These are phyloP conservation scores for Nymphaea thermarum DNA, from an alignment of 164 flowering plant species.

Conservation along the genomic window DNA sequence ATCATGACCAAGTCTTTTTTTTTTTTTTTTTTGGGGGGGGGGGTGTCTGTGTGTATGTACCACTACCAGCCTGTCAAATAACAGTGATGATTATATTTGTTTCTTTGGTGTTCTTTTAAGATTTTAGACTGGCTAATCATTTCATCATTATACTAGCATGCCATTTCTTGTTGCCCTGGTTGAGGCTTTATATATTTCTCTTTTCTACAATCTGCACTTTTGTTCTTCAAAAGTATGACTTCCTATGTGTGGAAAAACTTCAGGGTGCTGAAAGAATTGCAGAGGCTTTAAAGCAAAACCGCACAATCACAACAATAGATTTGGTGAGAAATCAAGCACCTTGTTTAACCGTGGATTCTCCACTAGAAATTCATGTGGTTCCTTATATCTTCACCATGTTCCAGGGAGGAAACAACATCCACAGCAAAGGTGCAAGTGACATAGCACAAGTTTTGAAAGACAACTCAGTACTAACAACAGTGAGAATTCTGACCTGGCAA, in stretches of 20 bases:
- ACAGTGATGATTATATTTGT: too few relatives aligned
- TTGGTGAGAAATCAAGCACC: constrained; percentile 35
- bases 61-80: too few relatives aligned
- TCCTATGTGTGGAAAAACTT: constrained; percentile 2
- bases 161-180: too few relatives aligned
- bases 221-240: neutral
- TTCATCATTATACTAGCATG: too few relatives aligned
- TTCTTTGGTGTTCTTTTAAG: too few relatives aligned
- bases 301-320: constrained; percentile 53
- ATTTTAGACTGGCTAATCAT: too few relatives aligned
- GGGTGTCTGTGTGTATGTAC: too few relatives aligned
- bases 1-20: too few relatives aligned
- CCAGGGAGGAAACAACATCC: constrained; percentile 95
- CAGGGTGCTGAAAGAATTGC: constrained; percentile 93
- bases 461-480: constrained; percentile 54
- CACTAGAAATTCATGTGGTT: neutral
- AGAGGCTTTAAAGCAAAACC: constrained; percentile 76
- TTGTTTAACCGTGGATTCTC: neutral
- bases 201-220: too few relatives aligned
- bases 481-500: constrained; percentile 18
- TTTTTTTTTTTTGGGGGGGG: too few relatives aligned
- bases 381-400: neutral
- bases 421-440: constrained; percentile 48
- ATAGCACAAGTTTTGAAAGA: constrained; percentile 72
- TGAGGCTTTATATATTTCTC: too few relatives aligned